These are phyloP conservation scores for Emergomyces pasteurianus DNA, from an alignment of 2,329 filamentous ascomycete genomes.

Conservation along the genomic window DNA sequence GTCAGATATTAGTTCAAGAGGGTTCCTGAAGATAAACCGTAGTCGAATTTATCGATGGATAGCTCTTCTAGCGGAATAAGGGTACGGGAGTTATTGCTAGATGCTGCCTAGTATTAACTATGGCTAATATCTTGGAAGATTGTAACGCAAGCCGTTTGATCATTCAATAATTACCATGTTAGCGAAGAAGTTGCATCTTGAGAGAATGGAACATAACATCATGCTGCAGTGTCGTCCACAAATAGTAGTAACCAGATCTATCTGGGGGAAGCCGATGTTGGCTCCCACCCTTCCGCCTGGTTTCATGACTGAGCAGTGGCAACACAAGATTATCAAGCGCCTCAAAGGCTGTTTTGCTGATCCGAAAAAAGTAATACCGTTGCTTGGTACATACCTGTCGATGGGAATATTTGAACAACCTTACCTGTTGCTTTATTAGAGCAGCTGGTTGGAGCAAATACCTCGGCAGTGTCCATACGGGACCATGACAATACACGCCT, in stretches of 20 bases:
- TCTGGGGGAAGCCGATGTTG: too few species aligned
- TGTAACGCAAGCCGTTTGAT: neutral
- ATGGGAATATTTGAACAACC: too few species aligned
- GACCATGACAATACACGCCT: neutral
- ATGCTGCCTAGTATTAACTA: neutral
- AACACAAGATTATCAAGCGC: neutral
- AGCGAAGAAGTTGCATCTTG: neutral
- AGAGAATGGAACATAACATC: neutral
- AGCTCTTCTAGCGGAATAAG: neutral
- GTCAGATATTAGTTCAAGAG: too few species aligned
- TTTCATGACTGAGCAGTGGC: too few species aligned
- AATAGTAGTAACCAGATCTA: too few species aligned
- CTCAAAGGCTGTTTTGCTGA: neutral
- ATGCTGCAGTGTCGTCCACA: neutral
- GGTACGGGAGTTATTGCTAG: neutral
- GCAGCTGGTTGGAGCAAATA: too few species aligned
- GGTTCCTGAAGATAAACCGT: too few species aligned
- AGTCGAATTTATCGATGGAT: neutral
- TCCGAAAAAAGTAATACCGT: neutral
- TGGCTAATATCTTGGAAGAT: neutral
- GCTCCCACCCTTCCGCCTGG: too few species aligned
- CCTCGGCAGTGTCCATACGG: neutral
- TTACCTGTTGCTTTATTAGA: too few species aligned
- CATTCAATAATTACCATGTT: neutral
- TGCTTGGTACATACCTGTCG: too few species aligned